Conservation (phyloP, 139 green algal species). For the Chlorella sp. region DNA sequence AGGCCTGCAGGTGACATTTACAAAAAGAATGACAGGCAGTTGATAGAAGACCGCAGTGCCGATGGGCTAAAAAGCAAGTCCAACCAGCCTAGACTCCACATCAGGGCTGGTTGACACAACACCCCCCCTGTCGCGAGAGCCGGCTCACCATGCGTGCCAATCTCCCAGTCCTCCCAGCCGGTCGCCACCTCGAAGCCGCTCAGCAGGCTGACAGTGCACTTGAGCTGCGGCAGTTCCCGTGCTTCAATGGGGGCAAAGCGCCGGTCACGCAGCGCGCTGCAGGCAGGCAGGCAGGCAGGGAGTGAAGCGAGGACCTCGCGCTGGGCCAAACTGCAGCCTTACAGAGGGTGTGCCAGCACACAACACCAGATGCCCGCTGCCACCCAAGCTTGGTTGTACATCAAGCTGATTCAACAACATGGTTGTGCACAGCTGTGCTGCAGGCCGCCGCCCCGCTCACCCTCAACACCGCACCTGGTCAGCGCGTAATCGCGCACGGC, state of each 20-base stretch:
- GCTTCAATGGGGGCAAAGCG: constrained; percentile 73
- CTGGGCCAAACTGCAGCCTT: too few species aligned
- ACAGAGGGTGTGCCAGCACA: too few species aligned
- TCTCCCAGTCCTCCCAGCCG: constrained; percentile 77
- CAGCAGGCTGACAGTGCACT: constrained; percentile 87
- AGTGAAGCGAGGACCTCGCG: too few species aligned
- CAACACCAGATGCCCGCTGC: too few species aligned
- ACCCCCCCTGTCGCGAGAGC: background rate
- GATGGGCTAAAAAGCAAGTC: too few species aligned
- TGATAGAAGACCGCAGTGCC: too few species aligned
- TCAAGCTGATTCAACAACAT: too few species aligned
- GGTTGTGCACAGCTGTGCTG: too few species aligned
- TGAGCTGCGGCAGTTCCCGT: constrained; percentile 63
- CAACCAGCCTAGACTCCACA: too few species aligned
- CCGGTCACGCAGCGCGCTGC: constrained; percentile 73
- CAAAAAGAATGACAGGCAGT: too few species aligned
- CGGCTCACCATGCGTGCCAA: constrained; percentile 54
- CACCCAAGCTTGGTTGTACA: too few species aligned
- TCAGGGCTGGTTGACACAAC: background rate
- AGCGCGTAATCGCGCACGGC: constrained; percentile 83
- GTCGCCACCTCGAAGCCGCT: constrained; percentile 69
- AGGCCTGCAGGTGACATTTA: constrained; percentile 64
- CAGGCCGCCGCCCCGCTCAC: too few species aligned
- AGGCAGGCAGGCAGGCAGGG: background rate
- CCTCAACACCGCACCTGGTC: constrained; percentile 56